phyloP scores from a whole-genome alignment of 78 protist species.

The Dictyostelium brefeldianum region DNA sequence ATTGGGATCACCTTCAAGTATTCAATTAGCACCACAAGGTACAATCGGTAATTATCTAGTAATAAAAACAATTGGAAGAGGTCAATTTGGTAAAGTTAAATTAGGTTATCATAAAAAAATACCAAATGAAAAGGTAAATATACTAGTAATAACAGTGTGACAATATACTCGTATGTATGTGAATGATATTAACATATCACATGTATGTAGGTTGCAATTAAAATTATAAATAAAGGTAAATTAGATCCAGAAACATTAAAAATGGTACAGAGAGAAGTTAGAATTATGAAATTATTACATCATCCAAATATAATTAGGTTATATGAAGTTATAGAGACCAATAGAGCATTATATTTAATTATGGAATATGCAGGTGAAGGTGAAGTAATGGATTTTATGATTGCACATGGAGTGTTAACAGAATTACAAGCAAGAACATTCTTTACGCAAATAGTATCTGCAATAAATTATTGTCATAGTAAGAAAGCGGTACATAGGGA shows the following conservation, averaged over 20 bases:
- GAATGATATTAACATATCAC: background rate
- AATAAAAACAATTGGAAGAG: constrained; percentile 84
- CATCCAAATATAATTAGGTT: constrained; percentile 86
- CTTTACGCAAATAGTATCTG: constrained; percentile 88
- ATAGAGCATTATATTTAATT: constrained; percentile 78
- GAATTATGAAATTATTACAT: constrained; percentile 78
- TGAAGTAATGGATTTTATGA: constrained; percentile 92
- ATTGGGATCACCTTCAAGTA: background rate
- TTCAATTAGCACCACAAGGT: constrained; percentile 46
- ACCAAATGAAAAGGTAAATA: constrained; percentile 79
- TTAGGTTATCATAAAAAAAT: constrained; percentile 81
- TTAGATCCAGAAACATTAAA: constrained; percentile 67
- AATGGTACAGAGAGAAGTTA: constrained; percentile 85
- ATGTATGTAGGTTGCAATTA: constrained; percentile 78
- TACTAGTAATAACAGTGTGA: background rate
- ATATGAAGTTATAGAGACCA: constrained; percentile 85
- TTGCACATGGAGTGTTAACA: constrained; percentile 83
- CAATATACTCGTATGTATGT: too few relatives aligned
- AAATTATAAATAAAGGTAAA: constrained; percentile 77
- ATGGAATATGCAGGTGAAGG: constrained; percentile 93
- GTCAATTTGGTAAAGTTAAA: constrained; percentile 89
- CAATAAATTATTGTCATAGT: constrained; percentile 91
- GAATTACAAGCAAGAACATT: constrained; percentile 90
- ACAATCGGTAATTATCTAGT: constrained; percentile 76
- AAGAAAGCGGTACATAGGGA: constrained; percentile 84